Evolutionary conservation across 2,329 filamentous ascomycete genomes (phyloP).

Genomic region (Talaromyces sp.): DNA sequence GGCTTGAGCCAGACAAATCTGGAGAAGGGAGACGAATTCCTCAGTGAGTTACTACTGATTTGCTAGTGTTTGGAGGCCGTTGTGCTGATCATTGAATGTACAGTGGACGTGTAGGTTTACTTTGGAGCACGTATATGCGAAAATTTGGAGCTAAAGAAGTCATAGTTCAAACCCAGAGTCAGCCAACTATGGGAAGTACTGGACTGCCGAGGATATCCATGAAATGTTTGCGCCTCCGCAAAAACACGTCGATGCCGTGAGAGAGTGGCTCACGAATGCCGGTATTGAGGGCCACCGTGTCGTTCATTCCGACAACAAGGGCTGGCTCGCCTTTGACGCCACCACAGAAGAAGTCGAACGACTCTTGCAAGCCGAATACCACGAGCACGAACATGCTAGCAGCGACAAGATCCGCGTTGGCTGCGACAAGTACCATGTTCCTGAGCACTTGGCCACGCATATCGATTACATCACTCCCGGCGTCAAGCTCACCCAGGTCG

Average conservation of each 20-base stretch:
- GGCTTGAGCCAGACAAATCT: slow-evolving; percentile 43
- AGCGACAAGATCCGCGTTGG: slow-evolving; percentile 14
- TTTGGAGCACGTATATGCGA: neutral
- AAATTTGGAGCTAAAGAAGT: neutral
- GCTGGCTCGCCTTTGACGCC: slow-evolving; percentile 27
- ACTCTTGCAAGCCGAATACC: slow-evolving; percentile 20
- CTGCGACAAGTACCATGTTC: slow-evolving; percentile 12
- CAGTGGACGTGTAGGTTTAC: slow-evolving; percentile 10
- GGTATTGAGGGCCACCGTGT: slow-evolving; percentile 16
- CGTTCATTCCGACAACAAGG: slow-evolving; percentile 26
- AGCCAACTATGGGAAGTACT: slow-evolving; percentile 9
- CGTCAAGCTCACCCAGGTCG: slow-evolving; percentile 10
- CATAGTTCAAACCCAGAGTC: slow-evolving; percentile 9
- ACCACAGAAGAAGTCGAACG: slow-evolving; percentile 20
- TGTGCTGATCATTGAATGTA: neutral
- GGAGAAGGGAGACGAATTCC: slow-evolving; percentile 37
- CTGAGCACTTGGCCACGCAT: slow-evolving; percentile 7
- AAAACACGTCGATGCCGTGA: slow-evolving; percentile 17
- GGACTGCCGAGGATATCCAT: slow-evolving; percentile 9
- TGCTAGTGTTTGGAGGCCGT: neutral
- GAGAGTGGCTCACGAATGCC: slow-evolving; percentile 18
- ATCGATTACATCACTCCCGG: slow-evolving; percentile 12
- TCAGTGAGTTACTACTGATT: slow-evolving; percentile 20
- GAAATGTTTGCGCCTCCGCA: slow-evolving; percentile 23
- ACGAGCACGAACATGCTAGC: slow-evolving; percentile 18